These are phyloP conservation scores for Eucalyptus cloeziana DNA, from an alignment of 345 rosid genomes.

Conservation along the genomic window DNA sequence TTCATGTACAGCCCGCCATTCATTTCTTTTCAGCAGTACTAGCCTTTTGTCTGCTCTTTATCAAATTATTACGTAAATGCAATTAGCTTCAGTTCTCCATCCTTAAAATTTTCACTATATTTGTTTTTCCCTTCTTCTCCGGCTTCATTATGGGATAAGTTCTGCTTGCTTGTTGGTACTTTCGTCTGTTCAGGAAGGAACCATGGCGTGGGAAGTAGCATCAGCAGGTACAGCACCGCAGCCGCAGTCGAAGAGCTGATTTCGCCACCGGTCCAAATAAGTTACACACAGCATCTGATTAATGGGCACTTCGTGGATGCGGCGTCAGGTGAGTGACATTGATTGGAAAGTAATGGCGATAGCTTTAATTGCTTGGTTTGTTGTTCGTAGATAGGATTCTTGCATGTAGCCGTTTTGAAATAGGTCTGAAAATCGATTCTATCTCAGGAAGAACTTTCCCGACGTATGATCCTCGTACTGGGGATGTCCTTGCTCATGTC, in stretches of 20 bases:
- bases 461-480: conserved; percentile 55
- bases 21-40: not conserved
- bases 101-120: not conserved
- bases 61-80: not conserved
- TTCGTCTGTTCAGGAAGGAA: not conserved
- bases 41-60: not conserved
- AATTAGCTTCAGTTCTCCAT: not conserved
- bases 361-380: not conserved
- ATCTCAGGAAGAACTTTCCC: conserved; percentile 53
- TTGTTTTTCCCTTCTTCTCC: not conserved
- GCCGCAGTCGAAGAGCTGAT: conserved; percentile 55
- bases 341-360: not conserved
- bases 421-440: not conserved
- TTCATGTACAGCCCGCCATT: not conserved
- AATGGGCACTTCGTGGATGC: conserved; percentile 82
- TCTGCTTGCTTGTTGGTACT: not conserved
- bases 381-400: not conserved
- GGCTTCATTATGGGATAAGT: not conserved
- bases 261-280: conserved; percentile 52
- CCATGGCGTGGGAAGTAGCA: not conserved
- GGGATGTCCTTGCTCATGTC: conserved; percentile 52
- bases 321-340: conserved; percentile 48
- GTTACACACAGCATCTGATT: conserved; percentile 60
- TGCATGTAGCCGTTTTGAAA: not conserved
- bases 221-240: conserved; percentile 45